Evolutionary conservation across 108 stramenopile genomes (phyloP).

Genomic region (Nannochloropsis gaditana): DNA sequence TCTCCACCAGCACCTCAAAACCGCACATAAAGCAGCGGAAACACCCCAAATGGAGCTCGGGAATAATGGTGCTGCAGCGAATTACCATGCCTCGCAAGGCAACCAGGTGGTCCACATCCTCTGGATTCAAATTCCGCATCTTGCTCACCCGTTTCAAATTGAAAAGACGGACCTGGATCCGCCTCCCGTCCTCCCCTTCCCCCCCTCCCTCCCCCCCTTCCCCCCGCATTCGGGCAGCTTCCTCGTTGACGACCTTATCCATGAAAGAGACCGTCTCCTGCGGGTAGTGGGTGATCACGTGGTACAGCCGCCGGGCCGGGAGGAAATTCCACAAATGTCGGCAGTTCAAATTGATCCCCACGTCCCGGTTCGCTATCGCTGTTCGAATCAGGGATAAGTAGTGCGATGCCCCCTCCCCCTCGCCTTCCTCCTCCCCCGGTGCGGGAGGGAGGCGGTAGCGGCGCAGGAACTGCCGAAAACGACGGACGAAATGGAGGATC

Average conservation of each 20-base stretch:
- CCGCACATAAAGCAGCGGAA: constrained; percentile 80
- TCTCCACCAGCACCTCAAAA: constrained; percentile 64
- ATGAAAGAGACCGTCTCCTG: constrained; percentile 89
- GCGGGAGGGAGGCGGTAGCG: constrained; percentile 18
- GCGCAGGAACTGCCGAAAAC: constrained; percentile 51
- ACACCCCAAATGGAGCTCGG: constrained; percentile 57
- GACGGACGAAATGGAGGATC: constrained; percentile 43
- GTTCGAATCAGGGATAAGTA: constrained; percentile 44
- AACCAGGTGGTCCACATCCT: constrained; percentile 81
- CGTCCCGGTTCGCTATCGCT: constrained; percentile 39
- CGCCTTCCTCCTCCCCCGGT: constrained; percentile 30
- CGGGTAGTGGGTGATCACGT: constrained; percentile 84
- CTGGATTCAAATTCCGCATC: constrained; percentile 84
- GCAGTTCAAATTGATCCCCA: constrained; percentile 77
- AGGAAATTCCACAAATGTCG: constrained; percentile 78
- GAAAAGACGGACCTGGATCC: constrained; percentile 83
- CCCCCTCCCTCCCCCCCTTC: constrained; percentile 29
- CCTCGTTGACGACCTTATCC: constrained; percentile 73
- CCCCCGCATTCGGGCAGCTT: constrained; percentile 57
- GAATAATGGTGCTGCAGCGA: constrained; percentile 83
- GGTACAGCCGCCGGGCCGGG: constrained; percentile 71
- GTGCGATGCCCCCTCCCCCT: background rate
- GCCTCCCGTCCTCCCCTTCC: background rate
- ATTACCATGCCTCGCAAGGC: constrained; percentile 93
- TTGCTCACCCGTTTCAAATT: constrained; percentile 71